A percentile compares a stretch with the other conserved stretches of the same genome.
phyloP scores from a whole-genome alignment of 352 stramenopile species.

The Globisporangium takayamanum region DNA sequence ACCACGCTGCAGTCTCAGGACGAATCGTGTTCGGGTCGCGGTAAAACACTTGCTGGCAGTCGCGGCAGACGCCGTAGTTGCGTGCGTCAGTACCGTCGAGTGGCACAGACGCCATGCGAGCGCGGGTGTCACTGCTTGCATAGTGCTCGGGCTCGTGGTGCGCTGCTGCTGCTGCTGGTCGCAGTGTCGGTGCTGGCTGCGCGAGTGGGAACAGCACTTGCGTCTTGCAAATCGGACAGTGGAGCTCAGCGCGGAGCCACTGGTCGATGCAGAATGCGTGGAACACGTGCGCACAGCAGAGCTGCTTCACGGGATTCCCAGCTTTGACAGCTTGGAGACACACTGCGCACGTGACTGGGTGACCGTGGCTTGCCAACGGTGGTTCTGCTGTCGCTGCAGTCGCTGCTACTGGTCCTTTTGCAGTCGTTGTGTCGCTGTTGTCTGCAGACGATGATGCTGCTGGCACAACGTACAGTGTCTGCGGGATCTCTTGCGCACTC shows the following conservation, averaged over 20 bases:
- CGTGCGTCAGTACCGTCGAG: constrained; percentile 27
- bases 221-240: constrained; percentile 49
- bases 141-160: constrained; percentile 5
- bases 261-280: constrained; percentile 53
- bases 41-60: constrained; percentile 63
- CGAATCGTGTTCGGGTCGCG: constrained; percentile 39
- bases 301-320: constrained; percentile 40
- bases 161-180: constrained; percentile 3
- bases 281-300: constrained; percentile 55
- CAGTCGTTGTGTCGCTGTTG: neutral
- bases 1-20: constrained; percentile 63
- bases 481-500: constrained; percentile 11
- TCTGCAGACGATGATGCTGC: neutral
- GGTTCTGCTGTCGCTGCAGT: neutral
- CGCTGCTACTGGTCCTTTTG: neutral
- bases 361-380: constrained; percentile 12
- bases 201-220: constrained; percentile 57
- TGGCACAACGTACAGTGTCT: constrained; percentile 4
- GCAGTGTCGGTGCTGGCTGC: constrained; percentile 7
- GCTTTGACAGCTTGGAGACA: constrained; percentile 29
- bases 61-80: constrained; percentile 46
- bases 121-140: neutral
- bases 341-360: constrained; percentile 23
- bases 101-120: constrained; percentile 13
- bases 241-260: constrained; percentile 34